Percentiles rank a stretch among this genome's conserved stretches.
Conservation (phyloP, 306 rosid species). For the Rubus parviflorus region DNA sequence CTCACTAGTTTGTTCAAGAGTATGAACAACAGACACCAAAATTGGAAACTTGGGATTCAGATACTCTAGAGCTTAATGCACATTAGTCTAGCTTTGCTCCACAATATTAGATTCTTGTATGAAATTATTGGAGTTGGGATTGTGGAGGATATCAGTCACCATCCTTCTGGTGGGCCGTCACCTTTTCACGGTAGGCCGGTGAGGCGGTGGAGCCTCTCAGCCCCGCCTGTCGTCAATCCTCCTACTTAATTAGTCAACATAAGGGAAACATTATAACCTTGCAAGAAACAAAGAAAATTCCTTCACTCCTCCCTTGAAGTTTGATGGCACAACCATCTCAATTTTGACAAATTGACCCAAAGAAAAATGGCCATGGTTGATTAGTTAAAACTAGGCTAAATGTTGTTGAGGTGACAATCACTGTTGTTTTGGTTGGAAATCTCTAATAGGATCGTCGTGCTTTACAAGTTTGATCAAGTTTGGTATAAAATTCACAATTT, state of each 20-base stretch:
- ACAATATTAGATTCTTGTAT: slow-evolving; percentile 12
- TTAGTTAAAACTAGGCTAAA: neutral
- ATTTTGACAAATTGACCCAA: neutral
- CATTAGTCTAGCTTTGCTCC: slow-evolving; percentile 1
- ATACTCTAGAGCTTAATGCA: neutral
- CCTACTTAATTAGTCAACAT: neutral
- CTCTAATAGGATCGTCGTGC: too few relatives aligned
- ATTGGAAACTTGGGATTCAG: slow-evolving; percentile 12
- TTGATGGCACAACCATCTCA: neutral
- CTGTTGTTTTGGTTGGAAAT: too few relatives aligned
- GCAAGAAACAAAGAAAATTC: neutral
- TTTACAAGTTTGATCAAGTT: too few relatives aligned
- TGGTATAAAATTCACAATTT: neutral
- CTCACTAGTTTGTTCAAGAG: neutral
- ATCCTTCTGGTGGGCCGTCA: slow-evolving; percentile 28
- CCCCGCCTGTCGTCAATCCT: slow-evolving; percentile 28
- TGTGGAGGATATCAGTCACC: slow-evolving; percentile 26
- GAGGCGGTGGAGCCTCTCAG: slow-evolving; percentile 24
- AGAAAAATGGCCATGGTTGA: neutral
- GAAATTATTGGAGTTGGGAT: slow-evolving; percentile 17
- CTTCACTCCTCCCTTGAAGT: neutral
- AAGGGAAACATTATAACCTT: neutral
- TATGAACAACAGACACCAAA: slow-evolving; percentile 1
- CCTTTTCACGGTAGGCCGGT: slow-evolving; percentile 36
- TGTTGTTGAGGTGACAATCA: neutral